These are phyloP conservation scores for Aspergillus wentii DNA, from an alignment of 495 filamentous ascomycete species.

Conservation along the genomic window DNA sequence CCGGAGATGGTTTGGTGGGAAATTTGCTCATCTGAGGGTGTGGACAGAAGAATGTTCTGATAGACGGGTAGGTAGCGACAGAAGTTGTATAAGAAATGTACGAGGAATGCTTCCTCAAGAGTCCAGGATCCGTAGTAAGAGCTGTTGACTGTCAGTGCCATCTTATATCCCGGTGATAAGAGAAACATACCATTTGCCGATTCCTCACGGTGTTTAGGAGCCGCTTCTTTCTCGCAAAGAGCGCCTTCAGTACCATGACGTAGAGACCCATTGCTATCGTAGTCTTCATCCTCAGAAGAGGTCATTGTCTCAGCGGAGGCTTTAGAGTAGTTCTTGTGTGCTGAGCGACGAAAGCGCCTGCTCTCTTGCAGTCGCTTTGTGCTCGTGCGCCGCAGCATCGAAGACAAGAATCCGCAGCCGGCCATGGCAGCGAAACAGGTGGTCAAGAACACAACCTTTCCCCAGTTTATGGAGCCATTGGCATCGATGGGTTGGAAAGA, in stretches of 20 bases:
- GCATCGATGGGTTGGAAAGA: conserved; percentile 16
- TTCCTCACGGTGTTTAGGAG: conserved; percentile 21
- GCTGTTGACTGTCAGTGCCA: conserved; percentile 17
- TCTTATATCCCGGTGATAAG: neutral
- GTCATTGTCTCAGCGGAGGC: conserved; percentile 29
- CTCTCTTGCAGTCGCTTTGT: conserved; percentile 8
- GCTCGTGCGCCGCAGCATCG: conserved; percentile 24
- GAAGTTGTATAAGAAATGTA: conserved; percentile 67
- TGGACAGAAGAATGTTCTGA: conserved; percentile 78
- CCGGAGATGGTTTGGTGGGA: conserved; percentile 60
- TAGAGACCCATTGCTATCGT: conserved; percentile 36
- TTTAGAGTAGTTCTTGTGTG: conserved; percentile 23
- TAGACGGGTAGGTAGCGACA: conserved; percentile 63
- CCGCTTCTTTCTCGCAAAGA: conserved; percentile 12
- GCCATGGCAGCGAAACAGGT: conserved; percentile 36
- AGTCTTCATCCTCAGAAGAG: conserved; percentile 42
- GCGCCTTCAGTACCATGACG: conserved; percentile 22
- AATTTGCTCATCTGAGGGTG: conserved; percentile 79
- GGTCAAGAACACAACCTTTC: conserved; percentile 31
- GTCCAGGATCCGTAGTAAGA: conserved; percentile 59
- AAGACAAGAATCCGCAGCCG: conserved; percentile 36
- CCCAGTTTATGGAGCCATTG: conserved; percentile 27
- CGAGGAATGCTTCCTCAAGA: conserved; percentile 72
- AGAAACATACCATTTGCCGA: conserved; percentile 26
- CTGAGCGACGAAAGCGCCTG: conserved; percentile 16